Evolutionary conservation across 2,329 filamentous ascomycete species (phyloP).

Genomic region (Calonectria pteridis): DNA sequence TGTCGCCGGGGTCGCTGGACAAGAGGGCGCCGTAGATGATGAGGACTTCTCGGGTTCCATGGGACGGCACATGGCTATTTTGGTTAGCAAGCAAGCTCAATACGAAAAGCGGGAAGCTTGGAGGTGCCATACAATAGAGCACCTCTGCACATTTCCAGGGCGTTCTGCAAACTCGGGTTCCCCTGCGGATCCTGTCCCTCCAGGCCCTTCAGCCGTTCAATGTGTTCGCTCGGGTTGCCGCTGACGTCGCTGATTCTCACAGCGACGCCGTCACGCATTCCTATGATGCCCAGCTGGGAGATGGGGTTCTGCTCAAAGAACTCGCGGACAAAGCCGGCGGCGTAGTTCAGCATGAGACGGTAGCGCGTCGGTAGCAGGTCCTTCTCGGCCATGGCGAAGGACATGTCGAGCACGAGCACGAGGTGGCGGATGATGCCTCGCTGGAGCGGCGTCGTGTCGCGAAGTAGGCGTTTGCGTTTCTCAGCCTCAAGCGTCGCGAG

Average conservation of each 20-base stretch:
- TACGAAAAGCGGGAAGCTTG: not conserved
- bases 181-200: constrained; percentile 77
- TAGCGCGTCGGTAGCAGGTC: constrained; percentile 92
- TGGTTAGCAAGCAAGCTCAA: constrained; percentile 24
- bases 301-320: constrained; percentile 99
- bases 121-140: constrained; percentile 75
- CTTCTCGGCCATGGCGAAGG: constrained; percentile 93
- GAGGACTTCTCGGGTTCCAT: constrained; percentile 93
- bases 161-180: constrained; percentile 89
- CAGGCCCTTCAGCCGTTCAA: constrained; percentile 79
- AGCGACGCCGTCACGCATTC: constrained; percentile 93
- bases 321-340: constrained; percentile 88
- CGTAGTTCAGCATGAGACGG: constrained; percentile 84
- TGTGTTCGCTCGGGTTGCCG: constrained; percentile 90
- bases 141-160: constrained; percentile 93
- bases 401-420: constrained; percentile 91
- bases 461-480: constrained; percentile 83
- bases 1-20: constrained; percentile 93
- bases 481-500: constrained; percentile 85
- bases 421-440: constrained; percentile 98
- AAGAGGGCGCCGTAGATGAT: constrained; percentile 92
- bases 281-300: constrained; percentile 91
- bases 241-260: constrained; percentile 89
- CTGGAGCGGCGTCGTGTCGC: constrained; percentile 95
- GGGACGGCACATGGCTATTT: constrained; percentile 84